These are phyloP conservation scores for Phytophthora idaei DNA, from an alignment of 352 stramenopile species.

Conservation along the genomic window DNA sequence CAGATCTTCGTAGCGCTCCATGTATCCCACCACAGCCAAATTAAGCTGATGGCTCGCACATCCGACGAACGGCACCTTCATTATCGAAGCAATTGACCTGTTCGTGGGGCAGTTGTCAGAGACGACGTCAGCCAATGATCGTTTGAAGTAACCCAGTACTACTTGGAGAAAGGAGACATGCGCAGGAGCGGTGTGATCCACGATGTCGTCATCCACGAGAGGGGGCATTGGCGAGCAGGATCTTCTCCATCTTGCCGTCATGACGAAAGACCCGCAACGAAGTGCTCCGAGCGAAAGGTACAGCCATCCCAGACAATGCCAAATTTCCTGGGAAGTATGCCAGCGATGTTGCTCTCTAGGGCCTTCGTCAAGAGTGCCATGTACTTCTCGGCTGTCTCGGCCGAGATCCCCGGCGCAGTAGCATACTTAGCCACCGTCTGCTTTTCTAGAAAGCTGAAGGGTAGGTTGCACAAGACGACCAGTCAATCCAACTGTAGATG, in stretches of 20 bases:
- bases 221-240: background rate
- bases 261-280: background rate
- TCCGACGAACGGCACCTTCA: too few species aligned
- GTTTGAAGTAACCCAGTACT: too few species aligned
- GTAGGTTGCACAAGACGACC: slow-evolving; percentile 1
- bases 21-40: too few species aligned
- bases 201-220: too few species aligned
- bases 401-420: background rate
- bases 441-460: slow-evolving; percentile 1
- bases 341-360: background rate
- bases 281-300: slow-evolving; percentile 1
- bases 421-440: background rate
- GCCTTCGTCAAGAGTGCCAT: background rate
- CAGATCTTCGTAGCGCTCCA: too few species aligned
- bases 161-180: too few species aligned
- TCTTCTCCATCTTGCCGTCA: slow-evolving; percentile 2
- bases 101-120: too few species aligned
- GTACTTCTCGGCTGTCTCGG: slow-evolving; percentile 3
- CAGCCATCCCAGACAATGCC: slow-evolving; percentile 5
- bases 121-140: too few species aligned
- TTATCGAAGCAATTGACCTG: too few species aligned
- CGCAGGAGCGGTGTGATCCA: too few species aligned
- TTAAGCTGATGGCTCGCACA: too few species aligned
- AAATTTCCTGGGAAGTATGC: background rate
- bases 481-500: too few species aligned